Evolutionary conservation across 805 yeast genomes (phyloP).

Genomic region (Yarrowia bubula): DNA sequence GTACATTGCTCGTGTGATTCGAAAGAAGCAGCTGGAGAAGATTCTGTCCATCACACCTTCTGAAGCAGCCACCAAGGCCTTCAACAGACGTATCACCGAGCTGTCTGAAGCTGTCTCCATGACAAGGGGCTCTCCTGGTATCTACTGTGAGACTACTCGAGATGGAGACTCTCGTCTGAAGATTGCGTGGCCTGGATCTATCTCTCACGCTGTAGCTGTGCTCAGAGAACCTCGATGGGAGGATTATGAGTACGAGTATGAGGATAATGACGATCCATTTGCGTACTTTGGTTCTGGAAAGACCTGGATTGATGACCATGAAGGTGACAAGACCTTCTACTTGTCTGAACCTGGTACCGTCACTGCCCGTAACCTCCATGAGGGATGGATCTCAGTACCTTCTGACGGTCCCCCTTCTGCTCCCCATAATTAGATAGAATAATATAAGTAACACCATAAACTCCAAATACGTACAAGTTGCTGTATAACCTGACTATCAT

Average conservation of each 20-base stretch:
- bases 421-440: neutral
- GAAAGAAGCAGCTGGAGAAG: constrained; percentile 25
- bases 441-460: too few relatives aligned
- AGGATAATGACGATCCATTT: constrained; percentile 28
- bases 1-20: constrained; percentile 20
- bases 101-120: constrained; percentile 7
- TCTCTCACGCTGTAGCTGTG: constrained; percentile 27
- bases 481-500: too few relatives aligned
- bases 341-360: neutral
- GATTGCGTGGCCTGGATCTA: constrained; percentile 29
- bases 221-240: constrained; percentile 29
- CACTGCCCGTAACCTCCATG: neutral
- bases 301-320: constrained; percentile 26
- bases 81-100: constrained; percentile 13
- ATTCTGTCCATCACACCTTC: constrained; percentile 14
- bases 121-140: neutral
- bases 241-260: constrained; percentile 29
- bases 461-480: too few relatives aligned
- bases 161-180: constrained; percentile 4
- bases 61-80: constrained; percentile 14
- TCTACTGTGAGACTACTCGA: constrained; percentile 3
- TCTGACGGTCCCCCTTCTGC: constrained; percentile 10
- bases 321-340: constrained; percentile 15
- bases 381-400: constrained; percentile 10
- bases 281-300: constrained; percentile 30